phyloP scores from a whole-genome alignment of 202 grass and related monocot genomes.

The Panicum hallii region DNA sequence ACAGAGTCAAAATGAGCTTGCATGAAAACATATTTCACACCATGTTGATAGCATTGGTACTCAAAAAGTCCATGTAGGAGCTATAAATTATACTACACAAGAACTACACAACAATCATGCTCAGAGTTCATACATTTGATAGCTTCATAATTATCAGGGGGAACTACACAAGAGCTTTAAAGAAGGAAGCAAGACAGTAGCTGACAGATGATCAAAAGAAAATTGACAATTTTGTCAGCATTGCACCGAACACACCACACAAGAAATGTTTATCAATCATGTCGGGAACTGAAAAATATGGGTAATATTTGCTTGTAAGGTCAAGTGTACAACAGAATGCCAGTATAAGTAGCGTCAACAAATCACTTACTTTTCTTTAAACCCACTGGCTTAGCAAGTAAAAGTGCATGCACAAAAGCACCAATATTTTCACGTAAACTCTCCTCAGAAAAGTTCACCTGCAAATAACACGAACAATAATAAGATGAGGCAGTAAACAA shows the following conservation, averaged over 20 bases:
- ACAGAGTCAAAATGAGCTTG: not conserved
- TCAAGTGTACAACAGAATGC: slow-evolving; percentile 6
- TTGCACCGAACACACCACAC: not conserved
- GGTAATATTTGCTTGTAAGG: slow-evolving; percentile 33
- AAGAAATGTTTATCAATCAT: not conserved
- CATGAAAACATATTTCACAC: not conserved
- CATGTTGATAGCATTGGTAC: slow-evolving; percentile 11
- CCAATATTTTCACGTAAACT: slow-evolving; percentile 89
- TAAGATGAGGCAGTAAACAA: slow-evolving; percentile 7
- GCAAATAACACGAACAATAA: slow-evolving; percentile 43
- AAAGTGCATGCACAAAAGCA: slow-evolving; percentile 92
- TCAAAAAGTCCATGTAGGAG: not conserved
- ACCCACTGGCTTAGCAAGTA: slow-evolving; percentile 91
- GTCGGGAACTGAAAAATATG: slow-evolving; percentile 4
- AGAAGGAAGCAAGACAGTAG: not conserved
- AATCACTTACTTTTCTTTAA: slow-evolving; percentile 90
- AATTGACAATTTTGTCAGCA: slow-evolving; percentile 17
- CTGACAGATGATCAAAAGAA: not conserved
- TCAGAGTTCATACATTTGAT: not conserved
- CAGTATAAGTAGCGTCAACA: not conserved
- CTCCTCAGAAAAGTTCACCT: slow-evolving; percentile 92
- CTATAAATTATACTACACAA: not conserved
- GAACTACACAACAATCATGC: not conserved
- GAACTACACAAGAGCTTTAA: not conserved
- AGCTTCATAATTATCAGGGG: no score